These are phyloP conservation scores for Aureobasidium musti DNA, from an alignment of 2,329 filamentous ascomycete species.

Conservation along the genomic window DNA sequence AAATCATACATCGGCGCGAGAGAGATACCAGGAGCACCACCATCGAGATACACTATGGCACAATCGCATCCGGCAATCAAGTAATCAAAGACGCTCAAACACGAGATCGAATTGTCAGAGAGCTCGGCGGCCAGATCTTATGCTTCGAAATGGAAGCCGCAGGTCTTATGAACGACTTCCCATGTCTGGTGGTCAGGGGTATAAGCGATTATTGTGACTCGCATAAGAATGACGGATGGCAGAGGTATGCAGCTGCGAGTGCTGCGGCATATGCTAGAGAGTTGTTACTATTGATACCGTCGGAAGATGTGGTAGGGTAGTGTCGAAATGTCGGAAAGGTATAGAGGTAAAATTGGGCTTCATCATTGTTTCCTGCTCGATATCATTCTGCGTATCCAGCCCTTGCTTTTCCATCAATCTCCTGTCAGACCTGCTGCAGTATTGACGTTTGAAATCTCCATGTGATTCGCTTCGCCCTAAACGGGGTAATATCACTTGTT, in stretches of 20 bases:
- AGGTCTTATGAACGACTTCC: conserved; percentile 30
- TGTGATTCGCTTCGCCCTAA: no score
- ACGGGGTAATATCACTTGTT: background rate
- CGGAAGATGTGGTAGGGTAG: background rate
- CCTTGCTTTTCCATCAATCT: background rate
- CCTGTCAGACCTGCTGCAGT: background rate
- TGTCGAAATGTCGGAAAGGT: no score
- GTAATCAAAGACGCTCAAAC: conserved; percentile 39
- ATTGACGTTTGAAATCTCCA: background rate
- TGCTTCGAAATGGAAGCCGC: conserved; percentile 36
- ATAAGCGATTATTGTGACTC: conserved; percentile 36
- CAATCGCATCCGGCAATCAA: conserved; percentile 32
- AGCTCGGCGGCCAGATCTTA: conserved; percentile 22
- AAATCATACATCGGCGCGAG: background rate
- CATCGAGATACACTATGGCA: conserved; percentile 30
- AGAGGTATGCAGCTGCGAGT: conserved; percentile 33
- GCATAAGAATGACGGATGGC: conserved; percentile 35
- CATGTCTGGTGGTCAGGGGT: conserved; percentile 36
- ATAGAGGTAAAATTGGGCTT: background rate
- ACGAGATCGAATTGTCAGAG: conserved; percentile 35
- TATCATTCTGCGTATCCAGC: background rate
- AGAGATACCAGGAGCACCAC: background rate
- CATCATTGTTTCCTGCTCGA: background rate
- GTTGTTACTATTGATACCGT: background rate
- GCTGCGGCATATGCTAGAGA: conserved; percentile 33